Conservation (phyloP, 129 eudicot genomes). For the Escallonia rubra region DNA sequence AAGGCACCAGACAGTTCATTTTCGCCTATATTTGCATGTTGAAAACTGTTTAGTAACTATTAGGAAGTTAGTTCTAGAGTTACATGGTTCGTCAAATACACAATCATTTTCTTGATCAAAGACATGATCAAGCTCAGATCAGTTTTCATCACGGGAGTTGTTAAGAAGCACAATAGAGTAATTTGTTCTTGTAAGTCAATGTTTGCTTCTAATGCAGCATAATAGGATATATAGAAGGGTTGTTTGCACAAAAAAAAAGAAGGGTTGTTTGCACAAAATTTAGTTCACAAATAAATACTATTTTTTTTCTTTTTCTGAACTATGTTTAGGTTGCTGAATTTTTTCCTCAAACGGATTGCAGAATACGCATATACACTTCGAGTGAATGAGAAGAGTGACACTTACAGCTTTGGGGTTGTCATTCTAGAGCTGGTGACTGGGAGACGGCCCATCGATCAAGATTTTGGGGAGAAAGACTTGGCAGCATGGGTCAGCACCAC, state of each 20-base stretch:
- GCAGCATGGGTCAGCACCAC: constrained; percentile 64
- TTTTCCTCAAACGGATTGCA: constrained; percentile 10
- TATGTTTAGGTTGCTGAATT: not conserved
- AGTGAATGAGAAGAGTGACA: constrained; percentile 88
- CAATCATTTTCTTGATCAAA: not conserved
- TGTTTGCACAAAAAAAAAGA: too few species aligned
- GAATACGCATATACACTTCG: constrained; percentile 92
- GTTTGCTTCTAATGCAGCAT: not conserved
- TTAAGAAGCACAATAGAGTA: not conserved
- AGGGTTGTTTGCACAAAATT: too few species aligned
- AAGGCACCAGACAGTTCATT: not conserved
- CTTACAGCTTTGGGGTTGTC: constrained; percentile 88
- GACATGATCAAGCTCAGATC: not conserved
- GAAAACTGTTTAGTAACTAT: not conserved
- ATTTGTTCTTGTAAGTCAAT: not conserved
- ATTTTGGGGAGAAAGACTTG: constrained; percentile 61
- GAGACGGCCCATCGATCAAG: constrained; percentile 54
- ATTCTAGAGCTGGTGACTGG: constrained; percentile 81
- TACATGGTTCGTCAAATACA: not conserved
- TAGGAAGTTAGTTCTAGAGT: not conserved
- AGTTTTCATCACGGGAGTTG: not conserved
- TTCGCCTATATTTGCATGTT: not conserved
- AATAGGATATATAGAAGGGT: too few species aligned
- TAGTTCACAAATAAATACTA: too few species aligned
- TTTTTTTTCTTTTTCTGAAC: not conserved